Evolutionary conservation across 2,329 filamentous ascomycete genomes (phyloP).

Genomic region (Ceratocystis eucalypticola): DNA sequence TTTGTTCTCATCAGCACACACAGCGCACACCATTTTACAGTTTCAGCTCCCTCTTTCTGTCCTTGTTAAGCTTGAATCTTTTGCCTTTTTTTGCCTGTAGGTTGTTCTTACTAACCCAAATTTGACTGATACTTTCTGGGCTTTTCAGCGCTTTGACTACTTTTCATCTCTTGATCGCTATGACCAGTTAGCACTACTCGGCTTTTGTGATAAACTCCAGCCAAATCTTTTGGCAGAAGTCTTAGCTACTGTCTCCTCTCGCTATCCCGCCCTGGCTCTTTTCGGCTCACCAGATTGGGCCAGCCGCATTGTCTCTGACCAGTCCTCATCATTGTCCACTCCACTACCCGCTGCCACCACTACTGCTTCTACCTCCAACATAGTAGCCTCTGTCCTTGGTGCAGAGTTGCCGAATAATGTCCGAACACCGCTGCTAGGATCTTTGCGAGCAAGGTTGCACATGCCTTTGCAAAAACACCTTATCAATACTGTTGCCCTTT

Average conservation of each 20-base stretch:
- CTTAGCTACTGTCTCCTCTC: conserved; percentile 32
- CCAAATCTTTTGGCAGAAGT: conserved; percentile 32
- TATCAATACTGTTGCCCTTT: conserved; percentile 16
- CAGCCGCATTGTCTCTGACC: conserved; percentile 10
- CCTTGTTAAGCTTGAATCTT: neutral
- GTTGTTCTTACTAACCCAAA: conserved; percentile 12
- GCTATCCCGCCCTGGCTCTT: conserved; percentile 32
- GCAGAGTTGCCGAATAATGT: conserved; percentile 4
- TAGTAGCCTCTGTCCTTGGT: neutral
- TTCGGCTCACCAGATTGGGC: conserved; percentile 33
- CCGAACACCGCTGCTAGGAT: conserved; percentile 6
- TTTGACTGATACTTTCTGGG: neutral
- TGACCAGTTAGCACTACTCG: conserved; percentile 31
- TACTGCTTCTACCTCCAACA: neutral
- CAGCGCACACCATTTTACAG: neutral
- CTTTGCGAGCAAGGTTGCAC: conserved; percentile 11
- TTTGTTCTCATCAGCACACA: neutral
- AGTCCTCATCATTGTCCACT: neutral
- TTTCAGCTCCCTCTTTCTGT: neutral
- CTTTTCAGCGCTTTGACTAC: conserved; percentile 28
- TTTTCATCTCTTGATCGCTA: conserved; percentile 28
- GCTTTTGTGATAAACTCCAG: conserved; percentile 31
- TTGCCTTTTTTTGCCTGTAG: neutral
- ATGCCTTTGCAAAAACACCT: conserved; percentile 12
- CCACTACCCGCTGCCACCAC: neutral